Conservation (phyloP, 371 early-diverging fungal species). For the Actinomortierella wolfii region DNA sequence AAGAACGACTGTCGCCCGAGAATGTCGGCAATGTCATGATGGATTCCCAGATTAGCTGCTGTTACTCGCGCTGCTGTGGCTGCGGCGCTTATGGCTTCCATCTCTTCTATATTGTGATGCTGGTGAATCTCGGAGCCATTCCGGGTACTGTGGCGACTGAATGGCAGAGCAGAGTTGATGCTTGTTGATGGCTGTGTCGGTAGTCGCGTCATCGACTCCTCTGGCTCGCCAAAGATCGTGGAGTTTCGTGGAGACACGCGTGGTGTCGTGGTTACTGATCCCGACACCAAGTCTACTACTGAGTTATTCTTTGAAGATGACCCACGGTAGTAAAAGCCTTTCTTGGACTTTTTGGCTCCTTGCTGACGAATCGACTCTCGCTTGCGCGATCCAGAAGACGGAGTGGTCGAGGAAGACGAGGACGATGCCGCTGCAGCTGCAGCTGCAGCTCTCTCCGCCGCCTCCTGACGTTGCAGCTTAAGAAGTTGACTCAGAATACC, state of each 20-base stretch:
- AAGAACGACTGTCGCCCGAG: constrained; percentile 65
- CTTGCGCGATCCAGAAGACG: constrained; percentile 3
- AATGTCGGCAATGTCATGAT: constrained; percentile 56
- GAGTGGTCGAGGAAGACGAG: neutral
- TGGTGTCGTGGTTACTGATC: constrained; percentile 33
- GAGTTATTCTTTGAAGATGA: constrained; percentile 44
- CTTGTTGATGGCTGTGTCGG: constrained; percentile 31
- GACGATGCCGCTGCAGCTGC: constrained; percentile 8
- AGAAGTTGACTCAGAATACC: constrained; percentile 37
- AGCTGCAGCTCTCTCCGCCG: constrained; percentile 12
- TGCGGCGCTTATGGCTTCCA: constrained; percentile 38
- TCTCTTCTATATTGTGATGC: constrained; percentile 22
- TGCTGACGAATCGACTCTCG: constrained; percentile 5
- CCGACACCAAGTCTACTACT: constrained; percentile 14
- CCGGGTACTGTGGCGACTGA: neutral
- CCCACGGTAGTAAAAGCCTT: constrained; percentile 27
- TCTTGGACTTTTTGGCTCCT: constrained; percentile 36
- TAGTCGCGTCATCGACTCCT: constrained; percentile 17
- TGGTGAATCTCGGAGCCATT: neutral
- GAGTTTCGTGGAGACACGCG: constrained; percentile 33
- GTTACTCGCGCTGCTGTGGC: constrained; percentile 24
- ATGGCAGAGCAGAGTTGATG: constrained; percentile 15
- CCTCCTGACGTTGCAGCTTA: constrained; percentile 34
- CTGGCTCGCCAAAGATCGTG: constrained; percentile 22
- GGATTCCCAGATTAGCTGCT: constrained; percentile 31